phyloP scores from a whole-genome alignment of 73 alveolate species.

The Halteria grandinella region DNA sequence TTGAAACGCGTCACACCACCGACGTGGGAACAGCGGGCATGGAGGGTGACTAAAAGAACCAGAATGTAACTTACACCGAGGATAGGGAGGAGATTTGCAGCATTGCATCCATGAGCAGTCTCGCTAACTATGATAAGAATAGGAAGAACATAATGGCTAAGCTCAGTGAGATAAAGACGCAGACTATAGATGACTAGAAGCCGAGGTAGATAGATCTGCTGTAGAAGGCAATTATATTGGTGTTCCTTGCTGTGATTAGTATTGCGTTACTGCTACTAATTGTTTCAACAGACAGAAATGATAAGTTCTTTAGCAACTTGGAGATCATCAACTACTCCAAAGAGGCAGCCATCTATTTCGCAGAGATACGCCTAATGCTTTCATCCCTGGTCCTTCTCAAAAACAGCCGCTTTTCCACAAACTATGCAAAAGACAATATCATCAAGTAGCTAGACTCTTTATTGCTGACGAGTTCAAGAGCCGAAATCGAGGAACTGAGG shows the following conservation, averaged over 20 bases:
- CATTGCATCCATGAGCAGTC: slow-evolving; percentile 43
- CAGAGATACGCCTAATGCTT: slow-evolving; percentile 24
- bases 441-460: no score
- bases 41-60: slow-evolving; percentile 29
- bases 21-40: slow-evolving; percentile 51
- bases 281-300: slow-evolving; percentile 32
- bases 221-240: slow-evolving; percentile 19
- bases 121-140: slow-evolving; percentile 53
- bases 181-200: slow-evolving; percentile 49
- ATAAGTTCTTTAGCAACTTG: slow-evolving; percentile 31
- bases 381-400: no score
- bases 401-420: no score
- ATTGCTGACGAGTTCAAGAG: no score
- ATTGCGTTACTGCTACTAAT: slow-evolving; percentile 24
- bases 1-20: slow-evolving; percentile 49
- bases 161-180: slow-evolving; percentile 49
- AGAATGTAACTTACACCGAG: slow-evolving; percentile 51
- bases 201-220: slow-evolving; percentile 42
- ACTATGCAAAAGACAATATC: no score
- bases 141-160: slow-evolving; percentile 38
- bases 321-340: slow-evolving; percentile 45
- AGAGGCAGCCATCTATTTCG: slow-evolving; percentile 24
- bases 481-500: slow-evolving; percentile 18
- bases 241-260: slow-evolving; percentile 25
- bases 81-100: slow-evolving; percentile 58